Evolutionary conservation across 148 eudicot genomes (phyloP), one percentile per base, ranked within the genome.

Genomic region (Salicornia ramosissima): DNA sequence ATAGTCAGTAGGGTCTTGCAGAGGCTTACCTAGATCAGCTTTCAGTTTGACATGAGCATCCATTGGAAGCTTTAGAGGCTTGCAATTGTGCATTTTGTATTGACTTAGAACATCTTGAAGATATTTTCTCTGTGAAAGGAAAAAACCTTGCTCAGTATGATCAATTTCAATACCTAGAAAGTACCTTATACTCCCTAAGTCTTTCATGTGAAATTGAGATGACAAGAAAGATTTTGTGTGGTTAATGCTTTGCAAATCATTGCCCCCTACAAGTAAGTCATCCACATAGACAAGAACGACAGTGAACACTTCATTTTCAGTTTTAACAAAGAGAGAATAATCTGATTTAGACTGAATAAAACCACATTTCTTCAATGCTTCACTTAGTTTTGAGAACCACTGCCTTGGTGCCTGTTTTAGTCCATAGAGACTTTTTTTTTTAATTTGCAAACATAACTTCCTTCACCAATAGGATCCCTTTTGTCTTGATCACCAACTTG

Each of bases 231-330:
- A n/a, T n/a, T n/a, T n/a, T n/a, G n/a, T n/a, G n/a, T n/a, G n/a
- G n/a, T n/a, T n/a, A n/a, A n/a, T n/a, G n/a, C n/a, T n/a, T n/a
- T n/a, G n/a, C n/a, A n/a, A n/a, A n/a, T n/a, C n/a, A n/a, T n/a
- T n/a, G n/a, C n/a, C n/a, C n/a, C n/a, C n/a, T n/a, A 6, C 50
- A 64, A 19, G n/a, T n/a, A n/a, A n/a, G 29, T 64, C 68, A 64
- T 64, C 68, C 10, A 64, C 68, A 64, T 64, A 64, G 15, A 64
- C 30, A 0, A 64, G 16, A 2, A 64, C 40, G 4, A 40, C 67
- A 14, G 49, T 64, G 49, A 40, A 13, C 2, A 18, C 5, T 2
- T 1, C 18, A 25, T 18, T 21, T 7, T 11, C 33, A 0, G 4
- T 9, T 46, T 1, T 25, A 36, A 28, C 7, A 0, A 55, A 36